A percentile compares a stretch with the other conserved stretches of the same genome.
Conservation (phyloP, 129 eudicot species). For the Helianthus tuberosus region DNA sequence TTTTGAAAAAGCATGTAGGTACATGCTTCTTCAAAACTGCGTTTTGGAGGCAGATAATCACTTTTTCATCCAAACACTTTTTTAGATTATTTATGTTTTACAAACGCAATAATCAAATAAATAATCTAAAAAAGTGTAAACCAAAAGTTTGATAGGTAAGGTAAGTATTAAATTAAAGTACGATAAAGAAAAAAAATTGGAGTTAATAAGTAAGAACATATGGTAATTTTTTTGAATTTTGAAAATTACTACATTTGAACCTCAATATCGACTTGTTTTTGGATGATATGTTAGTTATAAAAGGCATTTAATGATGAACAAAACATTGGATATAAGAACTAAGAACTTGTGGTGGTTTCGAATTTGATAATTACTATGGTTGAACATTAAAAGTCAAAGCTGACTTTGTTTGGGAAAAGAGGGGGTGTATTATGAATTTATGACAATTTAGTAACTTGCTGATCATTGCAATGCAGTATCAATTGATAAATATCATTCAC, state of each 20-base stretch:
- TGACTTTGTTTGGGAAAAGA: not conserved
- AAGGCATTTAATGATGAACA: too few species aligned
- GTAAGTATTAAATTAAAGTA: not conserved
- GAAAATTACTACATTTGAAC: not conserved
- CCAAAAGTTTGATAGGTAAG: not conserved
- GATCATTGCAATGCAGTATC: slow-evolving; percentile 28
- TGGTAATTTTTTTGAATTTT: not conserved
- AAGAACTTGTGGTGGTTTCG: not conserved
- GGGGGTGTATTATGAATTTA: not conserved
- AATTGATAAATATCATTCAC: not conserved
- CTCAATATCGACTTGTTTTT: not conserved
- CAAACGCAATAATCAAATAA: too few species aligned
- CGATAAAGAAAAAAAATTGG: not conserved
- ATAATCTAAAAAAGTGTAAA: too few species aligned
- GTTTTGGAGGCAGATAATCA: too few species aligned
- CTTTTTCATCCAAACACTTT: too few species aligned
- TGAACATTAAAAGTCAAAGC: slow-evolving; percentile 24
- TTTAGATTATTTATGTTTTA: too few species aligned
- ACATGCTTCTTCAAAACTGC: too few species aligned
- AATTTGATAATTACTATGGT: slow-evolving; percentile 7
- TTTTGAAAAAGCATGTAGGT: too few species aligned
- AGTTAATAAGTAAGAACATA: not conserved
- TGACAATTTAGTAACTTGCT: slow-evolving; percentile 17
- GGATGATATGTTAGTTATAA: not conserved
- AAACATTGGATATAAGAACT: not conserved